These are phyloP conservation scores for Gossypium sturtianum DNA, from an alignment of 345 rosid genomes.

Conservation along the genomic window DNA sequence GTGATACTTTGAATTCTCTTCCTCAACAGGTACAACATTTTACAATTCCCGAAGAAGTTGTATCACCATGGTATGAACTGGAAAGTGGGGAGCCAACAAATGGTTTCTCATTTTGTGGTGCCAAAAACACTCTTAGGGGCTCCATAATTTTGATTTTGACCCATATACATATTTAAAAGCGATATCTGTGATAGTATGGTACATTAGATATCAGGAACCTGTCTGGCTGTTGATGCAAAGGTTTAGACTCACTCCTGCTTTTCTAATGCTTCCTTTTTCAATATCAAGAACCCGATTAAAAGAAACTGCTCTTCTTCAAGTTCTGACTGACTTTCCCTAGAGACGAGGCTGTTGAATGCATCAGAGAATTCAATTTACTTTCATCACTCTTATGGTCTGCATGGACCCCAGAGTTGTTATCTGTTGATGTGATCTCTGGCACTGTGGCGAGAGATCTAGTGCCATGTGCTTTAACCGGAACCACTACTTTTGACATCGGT, in stretches of 20 bases:
- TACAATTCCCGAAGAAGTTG: conserved; percentile 41
- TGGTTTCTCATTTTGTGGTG: conserved; percentile 49
- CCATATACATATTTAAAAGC: conserved; percentile 29
- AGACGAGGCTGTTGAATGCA: conserved; percentile 35
- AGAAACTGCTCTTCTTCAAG: conserved; percentile 57
- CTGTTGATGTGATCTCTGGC: conserved; percentile 39
- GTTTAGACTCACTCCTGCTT: conserved; percentile 41
- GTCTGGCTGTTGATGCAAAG: conserved; percentile 47
- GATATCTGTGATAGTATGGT: conserved; percentile 27
- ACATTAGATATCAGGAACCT: conserved; percentile 47
- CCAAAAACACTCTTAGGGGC: conserved; percentile 49
- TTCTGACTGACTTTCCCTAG: conserved; percentile 49
- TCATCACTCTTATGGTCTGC: conserved; percentile 24
- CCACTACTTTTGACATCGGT: conserved; percentile 46
- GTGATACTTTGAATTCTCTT: too few relatives aligned
- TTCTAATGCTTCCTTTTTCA: conserved; percentile 66
- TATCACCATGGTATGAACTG: conserved; percentile 25
- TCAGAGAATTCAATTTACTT: conserved; percentile 42
- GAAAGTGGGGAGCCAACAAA: conserved; percentile 29
- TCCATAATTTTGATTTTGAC: conserved; percentile 38
- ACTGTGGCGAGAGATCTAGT: conserved; percentile 44
- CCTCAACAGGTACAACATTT: conserved; percentile 28
- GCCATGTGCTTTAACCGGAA: conserved; percentile 66
- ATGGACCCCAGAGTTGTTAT: conserved; percentile 28
- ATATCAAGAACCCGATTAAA: conserved; percentile 51